A percentile compares a stretch with the other conserved stretches of the same genome.
Evolutionary conservation across 306 rosid genomes (phyloP).

Genomic region (Citrullus amarus): DNA sequence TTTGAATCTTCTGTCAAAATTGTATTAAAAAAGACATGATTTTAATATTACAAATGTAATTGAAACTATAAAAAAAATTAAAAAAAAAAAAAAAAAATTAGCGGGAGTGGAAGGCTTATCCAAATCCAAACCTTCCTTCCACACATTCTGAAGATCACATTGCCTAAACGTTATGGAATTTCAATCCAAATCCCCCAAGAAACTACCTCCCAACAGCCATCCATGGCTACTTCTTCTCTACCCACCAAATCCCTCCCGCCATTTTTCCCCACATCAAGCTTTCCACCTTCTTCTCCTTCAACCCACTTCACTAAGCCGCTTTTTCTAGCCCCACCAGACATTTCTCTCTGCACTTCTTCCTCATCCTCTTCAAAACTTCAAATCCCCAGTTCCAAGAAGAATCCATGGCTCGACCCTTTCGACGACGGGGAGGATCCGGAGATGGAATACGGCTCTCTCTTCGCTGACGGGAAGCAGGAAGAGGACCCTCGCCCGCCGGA

Average conservation of each 20-base stretch:
- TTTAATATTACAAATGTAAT: too few relatives aligned
- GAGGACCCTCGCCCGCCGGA: slow-evolving; percentile 74
- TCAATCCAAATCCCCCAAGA: background rate
- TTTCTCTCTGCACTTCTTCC: slow-evolving; percentile 13
- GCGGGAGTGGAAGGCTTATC: slow-evolving; percentile 39
- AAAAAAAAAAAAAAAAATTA: too few relatives aligned
- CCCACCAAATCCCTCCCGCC: slow-evolving; percentile 43
- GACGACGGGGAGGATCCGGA: slow-evolving; percentile 71
- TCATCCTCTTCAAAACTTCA: slow-evolving; percentile 16
- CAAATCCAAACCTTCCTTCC: slow-evolving; percentile 41
- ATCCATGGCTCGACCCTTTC: slow-evolving; percentile 74
- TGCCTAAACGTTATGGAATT: background rate
- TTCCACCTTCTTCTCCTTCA: slow-evolving; percentile 32
- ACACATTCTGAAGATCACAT: slow-evolving; percentile 26
- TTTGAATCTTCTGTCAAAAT: too few relatives aligned
- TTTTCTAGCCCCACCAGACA: slow-evolving; percentile 16
- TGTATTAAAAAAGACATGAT: too few relatives aligned
- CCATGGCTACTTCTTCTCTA: slow-evolving; percentile 49
- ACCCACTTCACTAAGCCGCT: slow-evolving; percentile 25
- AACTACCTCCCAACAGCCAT: background rate
- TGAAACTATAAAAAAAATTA: too few relatives aligned
- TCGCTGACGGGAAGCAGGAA: slow-evolving; percentile 65
- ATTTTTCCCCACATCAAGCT: slow-evolving; percentile 35
- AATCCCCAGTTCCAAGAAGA: slow-evolving; percentile 32
- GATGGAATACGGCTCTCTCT: slow-evolving; percentile 61